phyloP scores from a whole-genome alignment of 1,139 yeast species.

The Suhomyces atakaporum region DNA sequence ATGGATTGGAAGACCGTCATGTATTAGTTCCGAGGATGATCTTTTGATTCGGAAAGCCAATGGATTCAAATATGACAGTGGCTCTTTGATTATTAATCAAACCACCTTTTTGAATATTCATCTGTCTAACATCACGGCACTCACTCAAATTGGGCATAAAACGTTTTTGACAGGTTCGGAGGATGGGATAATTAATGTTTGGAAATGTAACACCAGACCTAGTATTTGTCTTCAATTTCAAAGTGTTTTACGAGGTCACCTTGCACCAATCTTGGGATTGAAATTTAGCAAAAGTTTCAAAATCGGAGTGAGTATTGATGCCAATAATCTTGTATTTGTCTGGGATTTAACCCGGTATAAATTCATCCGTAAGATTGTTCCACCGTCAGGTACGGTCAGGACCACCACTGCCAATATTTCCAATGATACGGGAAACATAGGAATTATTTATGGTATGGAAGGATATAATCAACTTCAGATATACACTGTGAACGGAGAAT shows the following conservation, averaged over 20 bases:
- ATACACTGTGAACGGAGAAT: slow-evolving; percentile 58
- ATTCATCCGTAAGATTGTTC: slow-evolving; percentile 45
- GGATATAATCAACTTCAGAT: slow-evolving; percentile 30
- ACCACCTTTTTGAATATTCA: slow-evolving; percentile 45
- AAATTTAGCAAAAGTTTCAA: slow-evolving; percentile 53
- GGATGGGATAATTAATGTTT: slow-evolving; percentile 58
- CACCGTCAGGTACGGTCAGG: slow-evolving; percentile 14
- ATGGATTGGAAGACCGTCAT: slow-evolving; percentile 51
- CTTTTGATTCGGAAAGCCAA: slow-evolving; percentile 40
- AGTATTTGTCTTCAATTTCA: slow-evolving; percentile 40
- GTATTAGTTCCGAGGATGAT: slow-evolving; percentile 41
- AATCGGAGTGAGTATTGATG: slow-evolving; percentile 53
- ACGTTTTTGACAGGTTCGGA: slow-evolving; percentile 53
- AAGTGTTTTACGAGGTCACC: slow-evolving; percentile 57
- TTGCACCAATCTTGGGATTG: slow-evolving; percentile 41
- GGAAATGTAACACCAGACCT: slow-evolving; percentile 45
- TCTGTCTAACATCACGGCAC: slow-evolving; percentile 33
- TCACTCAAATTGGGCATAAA: slow-evolving; percentile 40
- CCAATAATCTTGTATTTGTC: slow-evolving; percentile 47
- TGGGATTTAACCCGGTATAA: slow-evolving; percentile 63
- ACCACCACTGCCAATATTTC: slow-evolving; percentile 45
- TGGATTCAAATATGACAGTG: slow-evolving; percentile 27
- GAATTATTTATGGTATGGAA: slow-evolving; percentile 28
- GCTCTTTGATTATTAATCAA: slow-evolving; percentile 46
- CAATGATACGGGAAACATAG: slow-evolving; percentile 57